Evolutionary conservation across 2,329 filamentous ascomycete species (phyloP), one percentile per base, ranked within the genome.

Genomic region (Chaetomiaceae sp.): DNA sequence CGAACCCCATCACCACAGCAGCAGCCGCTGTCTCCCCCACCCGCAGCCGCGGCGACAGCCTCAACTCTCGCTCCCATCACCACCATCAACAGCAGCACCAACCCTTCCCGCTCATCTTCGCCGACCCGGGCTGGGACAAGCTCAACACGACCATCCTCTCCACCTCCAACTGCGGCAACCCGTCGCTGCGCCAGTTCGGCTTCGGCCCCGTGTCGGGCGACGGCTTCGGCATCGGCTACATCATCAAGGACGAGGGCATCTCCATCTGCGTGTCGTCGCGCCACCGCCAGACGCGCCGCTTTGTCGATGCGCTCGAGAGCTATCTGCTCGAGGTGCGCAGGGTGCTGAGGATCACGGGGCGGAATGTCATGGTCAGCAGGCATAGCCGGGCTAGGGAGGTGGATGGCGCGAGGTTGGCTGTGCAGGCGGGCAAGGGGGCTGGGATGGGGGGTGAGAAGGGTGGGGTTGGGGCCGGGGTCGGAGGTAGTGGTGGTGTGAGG

Each of bases 151-250:
- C 91, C 8, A 88, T 97, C 54, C 73, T 98, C 32, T 95, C 88
- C 6, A 97, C 93, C 0, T 96, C 90, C n/a, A 98, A 98, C 72
- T 98, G 93, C 66, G 93, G 93, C 49, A 98, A 97, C 66, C 93
- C 93, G 0, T 88, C 85, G 0, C 80, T 98, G 15, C 83, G 93
- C 2, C 91, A 97, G 59, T 98, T 98, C 59, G 93, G 93, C 3
- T 98, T 98, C 62, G 93, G 93, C 0, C 93, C 93, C 1, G 95
- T 91, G 0, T 91, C 87, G 0, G 91, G 83, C 2, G 89, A 96
- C 55, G 93, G 93, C 0, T 97, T 97, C 61, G 93, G 93, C 24
- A 96, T 98, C 46, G 93, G 93, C 2, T 98, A 98, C 70, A 97
- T 98, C 60, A 96, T 98, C 76, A 98, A 98, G 68, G 88, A 94